phyloP scores from a whole-genome alignment of 441 rosid genomes.

The Brassica hybrid region DNA sequence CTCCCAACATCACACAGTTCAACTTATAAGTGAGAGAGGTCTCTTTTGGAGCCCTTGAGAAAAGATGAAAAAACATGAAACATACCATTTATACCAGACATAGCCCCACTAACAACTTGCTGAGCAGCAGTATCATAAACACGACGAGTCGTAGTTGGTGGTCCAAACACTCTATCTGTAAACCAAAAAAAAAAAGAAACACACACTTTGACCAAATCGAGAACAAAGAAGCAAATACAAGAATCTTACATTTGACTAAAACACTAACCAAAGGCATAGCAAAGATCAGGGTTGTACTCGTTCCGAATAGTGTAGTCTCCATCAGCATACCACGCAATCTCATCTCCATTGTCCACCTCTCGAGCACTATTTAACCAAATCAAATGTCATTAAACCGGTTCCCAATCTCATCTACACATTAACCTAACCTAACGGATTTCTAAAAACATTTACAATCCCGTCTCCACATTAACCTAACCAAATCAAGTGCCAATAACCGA shows the following conservation, averaged over 20 bases:
- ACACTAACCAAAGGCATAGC: constrained; percentile 91
- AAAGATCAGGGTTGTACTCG: constrained; percentile 73
- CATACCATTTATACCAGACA: constrained; percentile 92
- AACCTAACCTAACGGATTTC: constrained; percentile 48
- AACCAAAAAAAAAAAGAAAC: neutral
- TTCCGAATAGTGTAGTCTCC: constrained; percentile 80
- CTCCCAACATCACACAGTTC: constrained; percentile 24
- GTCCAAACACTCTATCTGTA: constrained; percentile 91
- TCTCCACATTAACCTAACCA: constrained; percentile 5
- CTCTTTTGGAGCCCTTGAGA: neutral
- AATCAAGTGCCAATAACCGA: neutral
- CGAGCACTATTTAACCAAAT: constrained; percentile 53
- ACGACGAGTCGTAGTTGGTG: constrained; percentile 90
- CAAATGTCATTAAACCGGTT: constrained; percentile 6
- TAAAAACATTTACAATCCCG: too few relatives aligned
- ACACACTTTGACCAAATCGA: constrained; percentile 11
- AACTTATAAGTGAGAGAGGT: constrained; percentile 18
- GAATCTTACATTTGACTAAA: constrained; percentile 6
- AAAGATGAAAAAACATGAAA: neutral
- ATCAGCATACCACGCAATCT: constrained; percentile 93
- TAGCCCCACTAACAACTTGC: constrained; percentile 81
- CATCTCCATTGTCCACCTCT: constrained; percentile 88
- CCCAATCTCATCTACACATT: neutral
- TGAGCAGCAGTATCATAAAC: constrained; percentile 94
- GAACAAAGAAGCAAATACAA: constrained; percentile 18